phyloP scores from a whole-genome alignment of 2,329 filamentous ascomycete genomes.

The Lachnellula hyalina region DNA sequence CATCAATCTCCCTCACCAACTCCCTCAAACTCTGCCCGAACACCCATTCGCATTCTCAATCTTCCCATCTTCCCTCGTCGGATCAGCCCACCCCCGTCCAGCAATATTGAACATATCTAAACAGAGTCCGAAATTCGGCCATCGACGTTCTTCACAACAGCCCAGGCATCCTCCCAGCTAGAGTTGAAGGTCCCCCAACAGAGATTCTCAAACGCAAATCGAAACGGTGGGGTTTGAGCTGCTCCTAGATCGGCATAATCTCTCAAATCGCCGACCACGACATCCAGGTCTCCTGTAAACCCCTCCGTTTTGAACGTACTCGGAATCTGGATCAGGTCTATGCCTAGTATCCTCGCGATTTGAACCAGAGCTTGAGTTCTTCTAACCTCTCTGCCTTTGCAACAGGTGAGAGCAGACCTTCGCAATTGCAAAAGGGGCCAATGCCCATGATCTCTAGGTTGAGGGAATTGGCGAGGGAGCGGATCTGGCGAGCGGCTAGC shows the following conservation, averaged over 20 bases:
- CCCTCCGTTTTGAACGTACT: conserved; percentile 49
- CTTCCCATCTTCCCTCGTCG: conserved; percentile 38
- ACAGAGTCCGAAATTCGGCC: conserved; percentile 70
- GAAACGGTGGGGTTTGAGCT: conserved; percentile 47
- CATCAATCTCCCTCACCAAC: conserved; percentile 22
- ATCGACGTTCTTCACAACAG: conserved; percentile 59
- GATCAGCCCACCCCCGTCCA: conserved; percentile 66
- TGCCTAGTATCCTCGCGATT: conserved; percentile 59
- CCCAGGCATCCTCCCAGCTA: conserved; percentile 69
- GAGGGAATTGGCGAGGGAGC: conserved; percentile 50
- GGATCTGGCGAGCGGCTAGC: conserved; percentile 52
- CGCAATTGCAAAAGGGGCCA: conserved; percentile 71
- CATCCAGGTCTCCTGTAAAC: conserved; percentile 44
- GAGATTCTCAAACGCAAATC: conserved; percentile 69
- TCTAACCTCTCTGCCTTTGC: conserved; percentile 40
- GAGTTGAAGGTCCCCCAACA: conserved; percentile 67
- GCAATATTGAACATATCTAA: conserved; percentile 77
- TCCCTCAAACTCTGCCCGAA: conserved; percentile 36
- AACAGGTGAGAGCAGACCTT: conserved; percentile 58
- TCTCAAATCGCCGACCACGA: conserved; percentile 58
- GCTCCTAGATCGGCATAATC: conserved; percentile 64
- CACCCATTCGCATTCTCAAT: conserved; percentile 31
- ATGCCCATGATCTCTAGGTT: conserved; percentile 48
- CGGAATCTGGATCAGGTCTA: conserved; percentile 70
- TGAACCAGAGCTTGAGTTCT: conserved; percentile 66